A percentile compares a stretch with the other conserved stretches of the same genome.
These are phyloP conservation scores for Phytophthora colocasiae DNA, from an alignment of 352 stramenopile genomes.

Conservation along the genomic window DNA sequence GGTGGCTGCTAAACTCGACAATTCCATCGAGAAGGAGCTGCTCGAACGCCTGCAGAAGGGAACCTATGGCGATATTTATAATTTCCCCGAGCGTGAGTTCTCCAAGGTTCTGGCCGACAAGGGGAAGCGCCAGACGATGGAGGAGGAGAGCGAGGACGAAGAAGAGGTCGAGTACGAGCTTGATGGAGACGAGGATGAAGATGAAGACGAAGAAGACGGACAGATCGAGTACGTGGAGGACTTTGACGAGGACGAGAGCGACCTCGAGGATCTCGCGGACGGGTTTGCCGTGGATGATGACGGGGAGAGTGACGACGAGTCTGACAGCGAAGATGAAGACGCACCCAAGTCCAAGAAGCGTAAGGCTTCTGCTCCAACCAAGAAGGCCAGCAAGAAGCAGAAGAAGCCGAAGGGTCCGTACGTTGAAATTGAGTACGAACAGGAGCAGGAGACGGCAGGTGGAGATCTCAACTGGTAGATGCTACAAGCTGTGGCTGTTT, in stretches of 20 bases:
- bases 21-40: constrained; percentile 98
- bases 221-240: constrained; percentile 88
- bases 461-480: constrained; percentile 64
- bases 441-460: constrained; percentile 66
- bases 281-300: constrained; percentile 73
- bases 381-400: constrained; percentile 62
- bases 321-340: constrained; percentile 61
- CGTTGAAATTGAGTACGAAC: constrained; percentile 89
- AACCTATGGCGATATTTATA: constrained; percentile 99
- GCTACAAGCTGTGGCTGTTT: constrained; percentile 6
- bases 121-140: constrained; percentile 90
- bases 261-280: constrained; percentile 87
- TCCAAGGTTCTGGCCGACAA: constrained; percentile 85
- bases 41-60: constrained; percentile 97
- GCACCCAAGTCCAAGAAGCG: constrained; percentile 64
- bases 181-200: constrained; percentile 56
- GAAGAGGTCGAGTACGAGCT: constrained; percentile 68
- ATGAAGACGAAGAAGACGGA: constrained; percentile 52
- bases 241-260: constrained; percentile 94
- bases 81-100: constrained; percentile 96
- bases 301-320: constrained; percentile 40
- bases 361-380: constrained; percentile 54
- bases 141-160: constrained; percentile 90
- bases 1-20: constrained; percentile 94
- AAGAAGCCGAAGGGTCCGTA: constrained; percentile 81